These are phyloP conservation scores for Apium graveolens DNA, from an alignment of 129 eudicot genomes.

Conservation along the genomic window DNA sequence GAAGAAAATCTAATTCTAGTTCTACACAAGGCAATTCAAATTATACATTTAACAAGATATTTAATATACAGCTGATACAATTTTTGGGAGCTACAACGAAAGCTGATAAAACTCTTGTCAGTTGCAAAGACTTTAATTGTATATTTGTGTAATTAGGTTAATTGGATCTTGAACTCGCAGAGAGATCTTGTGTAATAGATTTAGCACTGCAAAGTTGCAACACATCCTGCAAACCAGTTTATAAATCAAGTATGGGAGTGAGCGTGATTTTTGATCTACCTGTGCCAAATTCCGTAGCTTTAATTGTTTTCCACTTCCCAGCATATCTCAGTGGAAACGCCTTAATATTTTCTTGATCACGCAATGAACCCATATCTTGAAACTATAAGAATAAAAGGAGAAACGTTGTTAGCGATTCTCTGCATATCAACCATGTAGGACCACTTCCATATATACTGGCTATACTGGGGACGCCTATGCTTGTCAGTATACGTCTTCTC, in stretches of 20 bases:
- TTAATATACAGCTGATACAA: background rate
- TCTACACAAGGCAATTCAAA: background rate
- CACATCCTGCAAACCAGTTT: slow-evolving; percentile 35
- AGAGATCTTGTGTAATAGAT: background rate
- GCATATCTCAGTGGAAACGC: slow-evolving; percentile 10
- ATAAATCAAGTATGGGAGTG: background rate
- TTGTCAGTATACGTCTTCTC: no score
- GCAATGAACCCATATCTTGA: no score
- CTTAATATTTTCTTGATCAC: no score
- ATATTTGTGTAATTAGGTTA: no score
- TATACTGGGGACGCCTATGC: no score
- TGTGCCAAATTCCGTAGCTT: slow-evolving; percentile 95
- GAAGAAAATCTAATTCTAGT: background rate
- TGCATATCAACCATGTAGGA: no score
- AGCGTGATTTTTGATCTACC: slow-evolving; percentile 30
- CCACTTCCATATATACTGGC: no score
- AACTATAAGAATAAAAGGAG: no score
- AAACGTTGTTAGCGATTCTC: no score
- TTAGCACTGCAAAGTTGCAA: slow-evolving; percentile 55
- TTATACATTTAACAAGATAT: background rate
- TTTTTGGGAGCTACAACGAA: background rate
- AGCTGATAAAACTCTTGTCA: background rate
- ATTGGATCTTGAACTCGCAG: no score
- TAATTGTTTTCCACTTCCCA: slow-evolving; percentile 61
- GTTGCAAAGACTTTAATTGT: no score